A percentile compares a stretch with the other conserved stretches of the same genome.
Conservation (phyloP, 176 grass and related monocot genomes). For the Typha latifolia region DNA sequence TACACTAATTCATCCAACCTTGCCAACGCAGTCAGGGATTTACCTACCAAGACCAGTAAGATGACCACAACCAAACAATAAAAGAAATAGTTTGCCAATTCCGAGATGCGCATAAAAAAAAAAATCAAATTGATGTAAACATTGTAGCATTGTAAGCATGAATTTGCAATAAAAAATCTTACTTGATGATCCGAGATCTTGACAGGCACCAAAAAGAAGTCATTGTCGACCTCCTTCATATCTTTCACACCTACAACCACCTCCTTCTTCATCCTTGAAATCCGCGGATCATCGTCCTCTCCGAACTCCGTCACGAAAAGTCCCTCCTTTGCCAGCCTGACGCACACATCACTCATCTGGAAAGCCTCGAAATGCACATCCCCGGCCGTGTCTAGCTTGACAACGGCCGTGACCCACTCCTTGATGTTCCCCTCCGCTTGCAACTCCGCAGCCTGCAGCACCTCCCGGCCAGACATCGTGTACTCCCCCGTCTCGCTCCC, state of each 20-base stretch:
- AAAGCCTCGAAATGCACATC: conserved; percentile 97
- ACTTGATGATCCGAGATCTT: conserved; percentile 98
- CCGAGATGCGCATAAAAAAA: too few relatives aligned
- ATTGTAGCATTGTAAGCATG: too few relatives aligned
- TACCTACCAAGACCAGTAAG: too few relatives aligned
- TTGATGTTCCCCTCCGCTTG: conserved; percentile 54
- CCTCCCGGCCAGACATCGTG: conserved; percentile 77
- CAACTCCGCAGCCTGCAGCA: conserved; percentile 61
- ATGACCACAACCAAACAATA: too few relatives aligned
- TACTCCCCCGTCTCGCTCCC: conserved; percentile 64
- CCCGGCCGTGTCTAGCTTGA: conserved; percentile 67
- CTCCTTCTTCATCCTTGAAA: conserved; percentile 79
- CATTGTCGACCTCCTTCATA: conserved; percentile 81
- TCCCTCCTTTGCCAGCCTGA: conserved; percentile 80
- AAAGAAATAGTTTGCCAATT: too few relatives aligned
- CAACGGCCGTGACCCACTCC: conserved; percentile 82
- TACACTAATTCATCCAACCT: too few relatives aligned
- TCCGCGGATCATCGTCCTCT: conserved; percentile 50
- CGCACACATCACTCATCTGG: conserved; percentile 92
- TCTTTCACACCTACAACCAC: conserved; percentile 73
- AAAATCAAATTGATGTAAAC: too few relatives aligned
- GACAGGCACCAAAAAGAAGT: conserved; percentile 88
- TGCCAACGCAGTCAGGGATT: too few relatives aligned
- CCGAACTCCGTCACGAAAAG: conserved; percentile 54
- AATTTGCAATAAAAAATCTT: neutral